Evolutionary conservation across 2,329 filamentous ascomycete species (phyloP).

Genomic region (Fusarium sp.): DNA sequence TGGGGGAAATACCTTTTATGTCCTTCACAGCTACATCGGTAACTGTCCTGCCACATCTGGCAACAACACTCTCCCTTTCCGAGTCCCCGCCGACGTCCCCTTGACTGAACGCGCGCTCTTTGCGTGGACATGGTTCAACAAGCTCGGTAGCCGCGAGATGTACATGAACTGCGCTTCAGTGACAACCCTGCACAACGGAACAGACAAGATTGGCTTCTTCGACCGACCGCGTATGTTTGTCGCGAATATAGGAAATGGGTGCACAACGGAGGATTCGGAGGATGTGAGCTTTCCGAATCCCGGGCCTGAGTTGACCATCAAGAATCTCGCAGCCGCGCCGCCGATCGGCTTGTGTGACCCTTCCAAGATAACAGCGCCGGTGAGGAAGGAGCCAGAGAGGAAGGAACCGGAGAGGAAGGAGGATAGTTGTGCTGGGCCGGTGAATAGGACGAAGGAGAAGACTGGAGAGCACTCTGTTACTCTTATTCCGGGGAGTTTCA

Average conservation of each 20-base stretch:
- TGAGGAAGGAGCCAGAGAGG: neutral
- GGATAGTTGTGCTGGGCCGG: neutral
- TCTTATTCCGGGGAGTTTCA: neutral
- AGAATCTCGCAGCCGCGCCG: slow-evolving; percentile 12
- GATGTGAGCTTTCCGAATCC: slow-evolving; percentile 73
- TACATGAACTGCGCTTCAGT: slow-evolving; percentile 77
- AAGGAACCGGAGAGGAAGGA: neutral
- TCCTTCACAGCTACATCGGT: slow-evolving; percentile 54
- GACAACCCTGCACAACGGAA: slow-evolving; percentile 52
- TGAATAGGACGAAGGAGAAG: neutral
- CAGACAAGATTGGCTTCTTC: slow-evolving; percentile 13
- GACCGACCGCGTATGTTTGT: slow-evolving; percentile 73
- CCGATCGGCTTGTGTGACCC: slow-evolving; percentile 20
- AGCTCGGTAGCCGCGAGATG: slow-evolving; percentile 73
- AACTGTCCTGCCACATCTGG: slow-evolving; percentile 46
- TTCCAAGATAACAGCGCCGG: neutral
- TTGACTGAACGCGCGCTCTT: slow-evolving; percentile 62
- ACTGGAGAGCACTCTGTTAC: neutral
- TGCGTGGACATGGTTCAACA: slow-evolving; percentile 74
- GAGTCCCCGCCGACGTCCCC: slow-evolving; percentile 63
- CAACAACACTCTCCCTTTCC: slow-evolving; percentile 55
- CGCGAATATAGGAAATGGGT: slow-evolving; percentile 71
- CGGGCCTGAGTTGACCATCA: slow-evolving; percentile 61
- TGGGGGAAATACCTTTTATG: slow-evolving; percentile 68
- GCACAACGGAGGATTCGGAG: slow-evolving; percentile 64